Evolutionary conservation across 2,329 filamentous ascomycete genomes (phyloP).

Genomic region (Cucurbitaria berberidis): DNA sequence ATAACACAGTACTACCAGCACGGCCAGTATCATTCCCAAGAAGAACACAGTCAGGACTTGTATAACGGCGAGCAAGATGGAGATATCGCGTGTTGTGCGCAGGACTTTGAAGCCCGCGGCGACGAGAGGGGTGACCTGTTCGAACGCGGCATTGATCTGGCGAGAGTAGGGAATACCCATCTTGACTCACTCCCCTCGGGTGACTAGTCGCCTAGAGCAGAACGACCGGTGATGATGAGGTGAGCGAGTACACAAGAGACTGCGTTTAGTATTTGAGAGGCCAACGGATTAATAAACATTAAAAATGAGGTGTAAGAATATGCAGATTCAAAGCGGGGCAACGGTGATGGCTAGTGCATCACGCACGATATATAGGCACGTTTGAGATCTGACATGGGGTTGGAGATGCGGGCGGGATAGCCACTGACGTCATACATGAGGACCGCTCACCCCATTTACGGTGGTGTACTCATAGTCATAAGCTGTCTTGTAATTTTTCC

Average conservation of each 20-base stretch:
- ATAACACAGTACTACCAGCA: conserved; percentile 51
- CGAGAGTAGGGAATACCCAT: conserved; percentile 62
- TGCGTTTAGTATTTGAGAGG: background rate
- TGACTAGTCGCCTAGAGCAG: too few species aligned
- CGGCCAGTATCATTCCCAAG: conserved; percentile 49
- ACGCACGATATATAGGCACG: background rate
- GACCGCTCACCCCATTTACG: too few species aligned
- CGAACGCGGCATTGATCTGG: conserved; percentile 59
- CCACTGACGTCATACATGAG: conserved; percentile 29
- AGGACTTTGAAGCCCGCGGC: conserved; percentile 57
- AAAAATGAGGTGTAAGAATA: too few species aligned
- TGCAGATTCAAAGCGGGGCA: too few species aligned
- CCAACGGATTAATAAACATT: too few species aligned
- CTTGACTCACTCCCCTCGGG: conserved; percentile 1
- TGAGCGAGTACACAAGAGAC: too few species aligned
- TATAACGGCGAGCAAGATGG: conserved; percentile 55
- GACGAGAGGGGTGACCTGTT: conserved; percentile 60
- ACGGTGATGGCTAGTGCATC: background rate
- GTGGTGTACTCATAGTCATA: too few species aligned
- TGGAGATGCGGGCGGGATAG: conserved; percentile 4
- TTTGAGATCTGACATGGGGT: background rate
- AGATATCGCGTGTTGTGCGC: conserved; percentile 58
- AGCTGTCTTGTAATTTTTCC: too few species aligned
- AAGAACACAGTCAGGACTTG: conserved; percentile 55
- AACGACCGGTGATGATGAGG: too few species aligned